These are phyloP conservation scores for Harringtonia lauricola DNA, from an alignment of 2,329 filamentous ascomycete genomes.

Conservation along the genomic window DNA sequence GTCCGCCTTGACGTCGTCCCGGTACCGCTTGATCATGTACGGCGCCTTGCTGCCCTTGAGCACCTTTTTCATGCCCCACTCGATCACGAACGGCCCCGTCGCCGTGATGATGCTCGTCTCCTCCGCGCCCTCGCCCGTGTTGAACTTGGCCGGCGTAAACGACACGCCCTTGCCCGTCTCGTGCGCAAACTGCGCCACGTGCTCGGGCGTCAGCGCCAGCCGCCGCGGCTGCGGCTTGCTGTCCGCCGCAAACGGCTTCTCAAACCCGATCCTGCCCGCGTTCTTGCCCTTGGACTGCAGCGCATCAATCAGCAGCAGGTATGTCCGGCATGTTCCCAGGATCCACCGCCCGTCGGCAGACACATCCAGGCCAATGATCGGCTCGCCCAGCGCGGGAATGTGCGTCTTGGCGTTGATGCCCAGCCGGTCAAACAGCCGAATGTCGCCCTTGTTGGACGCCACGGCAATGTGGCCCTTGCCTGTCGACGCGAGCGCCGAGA, in stretches of 20 bases:
- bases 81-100: constrained; percentile 91
- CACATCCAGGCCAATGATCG: constrained; percentile 89
- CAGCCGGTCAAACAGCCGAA: constrained; percentile 89
- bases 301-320: constrained; percentile 85
- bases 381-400: constrained; percentile 87
- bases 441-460: constrained; percentile 92
- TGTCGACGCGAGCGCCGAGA: constrained; percentile 87
- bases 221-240: constrained; percentile 87
- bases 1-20: constrained; percentile 91
- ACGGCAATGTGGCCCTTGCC: constrained; percentile 96
- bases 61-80: constrained; percentile 91
- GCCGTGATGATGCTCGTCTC: constrained; percentile 96
- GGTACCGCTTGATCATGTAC: constrained; percentile 94
- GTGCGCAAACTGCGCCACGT: constrained; percentile 95
- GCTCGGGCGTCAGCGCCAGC: constrained; percentile 76
- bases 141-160: constrained; percentile 77
- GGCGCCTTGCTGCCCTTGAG: constrained; percentile 70
- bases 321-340: constrained; percentile 85
- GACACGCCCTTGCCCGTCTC: constrained; percentile 79
- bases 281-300: constrained; percentile 91
- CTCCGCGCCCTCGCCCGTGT: constrained; percentile 60
- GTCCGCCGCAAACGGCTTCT: constrained; percentile 85
- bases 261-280: constrained; percentile 94
- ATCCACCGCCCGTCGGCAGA: constrained; percentile 95
- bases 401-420: constrained; percentile 97